These are phyloP conservation scores for Metschnikowia rubicola DNA, from an alignment of 805 yeast genomes.

Conservation along the genomic window DNA sequence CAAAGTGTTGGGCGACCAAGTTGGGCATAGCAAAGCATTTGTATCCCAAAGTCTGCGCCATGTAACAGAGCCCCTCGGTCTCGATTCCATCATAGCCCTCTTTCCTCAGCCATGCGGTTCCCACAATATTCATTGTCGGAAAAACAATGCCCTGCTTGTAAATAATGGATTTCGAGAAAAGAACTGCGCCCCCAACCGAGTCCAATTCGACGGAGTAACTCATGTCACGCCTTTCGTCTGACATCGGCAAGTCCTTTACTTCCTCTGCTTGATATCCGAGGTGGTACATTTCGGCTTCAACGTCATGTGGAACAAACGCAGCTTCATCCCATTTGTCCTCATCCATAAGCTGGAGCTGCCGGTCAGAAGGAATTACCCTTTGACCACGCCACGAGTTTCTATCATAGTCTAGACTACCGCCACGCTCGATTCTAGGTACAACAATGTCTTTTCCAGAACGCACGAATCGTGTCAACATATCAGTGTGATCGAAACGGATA, in stretches of 20 bases:
- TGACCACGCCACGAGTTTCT: conserved; percentile 40
- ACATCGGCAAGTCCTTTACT: conserved; percentile 6
- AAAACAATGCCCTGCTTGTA: conserved; percentile 46
- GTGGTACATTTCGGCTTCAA: conserved; percentile 25
- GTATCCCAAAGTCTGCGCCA: conserved; percentile 44
- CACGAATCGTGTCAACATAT: conserved; percentile 26
- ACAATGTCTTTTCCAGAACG: conserved; percentile 30
- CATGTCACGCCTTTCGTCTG: conserved; percentile 3
- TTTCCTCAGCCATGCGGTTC: conserved; percentile 43
- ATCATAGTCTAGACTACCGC: conserved; percentile 32
- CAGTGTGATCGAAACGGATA: conserved; percentile 20
- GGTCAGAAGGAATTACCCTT: conserved; percentile 29
- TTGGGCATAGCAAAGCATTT: conserved; percentile 51
- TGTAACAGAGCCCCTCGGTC: conserved; percentile 51
- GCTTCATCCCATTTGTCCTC: conserved; percentile 25
- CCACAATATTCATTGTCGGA: conserved; percentile 45
- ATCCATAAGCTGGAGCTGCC: conserved; percentile 12
- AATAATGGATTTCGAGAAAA: conserved; percentile 41
- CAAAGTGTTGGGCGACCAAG: conserved; percentile 37
- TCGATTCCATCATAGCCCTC: conserved; percentile 56
- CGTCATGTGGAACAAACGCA: conserved; percentile 34
- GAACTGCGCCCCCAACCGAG: conserved; percentile 52
- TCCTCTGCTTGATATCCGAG: conserved; percentile 20
- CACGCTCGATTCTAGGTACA: conserved; percentile 34
- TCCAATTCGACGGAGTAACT: conserved; percentile 31